Percentiles rank a stretch among this genome's conserved stretches.
phyloP scores from a whole-genome alignment of 2,329 filamentous ascomycete species.

The Botrytis medusae region DNA sequence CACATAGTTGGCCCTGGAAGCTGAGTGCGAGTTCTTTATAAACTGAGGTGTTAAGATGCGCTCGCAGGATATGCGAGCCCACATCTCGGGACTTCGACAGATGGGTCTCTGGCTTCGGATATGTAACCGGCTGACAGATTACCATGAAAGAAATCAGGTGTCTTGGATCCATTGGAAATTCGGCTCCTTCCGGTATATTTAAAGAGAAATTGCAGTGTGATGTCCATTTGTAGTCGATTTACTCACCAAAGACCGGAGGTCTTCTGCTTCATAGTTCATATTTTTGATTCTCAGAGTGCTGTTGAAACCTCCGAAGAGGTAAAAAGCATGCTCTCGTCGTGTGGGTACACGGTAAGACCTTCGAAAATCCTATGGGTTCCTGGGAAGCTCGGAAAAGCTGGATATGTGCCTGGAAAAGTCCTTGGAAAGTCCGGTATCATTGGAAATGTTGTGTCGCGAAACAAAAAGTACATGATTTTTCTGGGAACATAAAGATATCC shows the following conservation, averaged over 20 bases:
- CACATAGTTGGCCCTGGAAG: background rate
- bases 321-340: slow-evolving; percentile 11
- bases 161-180: background rate
- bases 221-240: slow-evolving; percentile 15
- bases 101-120: background rate
- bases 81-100: slow-evolving; percentile 10
- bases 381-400: slow-evolving; percentile 10
- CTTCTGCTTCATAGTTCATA: slow-evolving; percentile 15
- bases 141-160: slow-evolving; percentile 6
- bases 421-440: slow-evolving; percentile 20
- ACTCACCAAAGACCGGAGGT: slow-evolving; percentile 21
- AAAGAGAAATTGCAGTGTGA: slow-evolving; percentile 17
- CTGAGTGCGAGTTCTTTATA: background rate
- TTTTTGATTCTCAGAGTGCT: slow-evolving; percentile 16
- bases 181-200: slow-evolving; percentile 7
- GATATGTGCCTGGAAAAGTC: slow-evolving; percentile 16
- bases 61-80: slow-evolving; percentile 21
- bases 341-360: slow-evolving; percentile 12
- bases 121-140: background rate
- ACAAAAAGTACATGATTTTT: slow-evolving; percentile 34
- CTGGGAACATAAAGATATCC: slow-evolving; percentile 34
- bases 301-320: slow-evolving; percentile 5
- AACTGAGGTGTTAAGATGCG: slow-evolving; percentile 2
- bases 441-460: slow-evolving; percentile 25
- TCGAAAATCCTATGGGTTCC: slow-evolving; percentile 8